Percentiles rank a stretch among this genome's conserved stretches.
Conservation (phyloP, 2,329 filamentous ascomycete species). For the Penicillium glabrum region DNA sequence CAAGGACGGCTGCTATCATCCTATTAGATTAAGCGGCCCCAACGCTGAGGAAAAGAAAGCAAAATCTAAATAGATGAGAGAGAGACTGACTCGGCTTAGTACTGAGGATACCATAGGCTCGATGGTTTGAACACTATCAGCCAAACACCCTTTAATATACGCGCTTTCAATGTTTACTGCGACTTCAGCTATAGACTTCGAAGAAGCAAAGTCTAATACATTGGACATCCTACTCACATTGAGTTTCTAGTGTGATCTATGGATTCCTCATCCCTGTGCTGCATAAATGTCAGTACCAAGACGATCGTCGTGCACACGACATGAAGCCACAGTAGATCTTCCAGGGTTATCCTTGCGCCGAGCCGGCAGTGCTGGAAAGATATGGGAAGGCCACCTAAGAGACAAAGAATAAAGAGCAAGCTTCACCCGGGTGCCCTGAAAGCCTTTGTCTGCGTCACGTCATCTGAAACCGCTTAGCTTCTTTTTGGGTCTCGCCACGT, state of each 20-base stretch:
- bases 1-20: background rate
- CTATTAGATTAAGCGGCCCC: background rate
- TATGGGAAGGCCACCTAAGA: background rate
- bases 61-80: background rate
- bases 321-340: background rate
- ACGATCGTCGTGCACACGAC: background rate
- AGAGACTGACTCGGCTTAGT: background rate
- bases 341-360: background rate
- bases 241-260: background rate
- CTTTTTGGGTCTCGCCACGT: background rate
- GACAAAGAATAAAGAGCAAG: background rate
- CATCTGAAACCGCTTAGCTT: background rate
- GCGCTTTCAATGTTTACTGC: background rate
- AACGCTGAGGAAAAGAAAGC: background rate
- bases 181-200: background rate
- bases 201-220: background rate
- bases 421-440: background rate
- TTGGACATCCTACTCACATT: background rate
- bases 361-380: background rate
- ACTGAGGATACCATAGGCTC: background rate
- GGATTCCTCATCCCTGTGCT: background rate
- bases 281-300: background rate
- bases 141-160: background rate
- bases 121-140: background rate
- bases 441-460: background rate